phyloP scores from a whole-genome alignment of 108 stramenopile species.

The Fragilariopsis cylindrus region DNA sequence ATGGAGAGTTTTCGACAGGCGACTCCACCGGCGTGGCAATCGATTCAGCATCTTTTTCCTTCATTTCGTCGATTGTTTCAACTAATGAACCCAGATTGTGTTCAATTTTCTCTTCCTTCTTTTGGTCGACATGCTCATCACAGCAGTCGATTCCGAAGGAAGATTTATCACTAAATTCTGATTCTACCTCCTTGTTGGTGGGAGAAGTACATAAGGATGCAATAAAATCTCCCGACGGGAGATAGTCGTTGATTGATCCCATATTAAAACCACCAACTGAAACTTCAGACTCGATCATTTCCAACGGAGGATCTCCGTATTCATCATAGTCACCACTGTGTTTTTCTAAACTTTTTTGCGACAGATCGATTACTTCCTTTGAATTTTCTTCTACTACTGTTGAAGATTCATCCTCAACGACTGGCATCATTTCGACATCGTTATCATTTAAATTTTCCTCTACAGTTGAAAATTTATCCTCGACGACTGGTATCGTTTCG shows the following conservation, averaged over 20 bases:
- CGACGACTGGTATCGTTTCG: not conserved
- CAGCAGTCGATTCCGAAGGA: not conserved
- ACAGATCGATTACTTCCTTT: not conserved
- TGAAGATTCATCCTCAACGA: not conserved
- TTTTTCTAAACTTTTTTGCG: not conserved
- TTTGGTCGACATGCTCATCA: not conserved
- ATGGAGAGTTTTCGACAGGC: not conserved
- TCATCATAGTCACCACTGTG: constrained; percentile 1
- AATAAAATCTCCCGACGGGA: constrained; percentile 1
- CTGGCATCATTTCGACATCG: not conserved
- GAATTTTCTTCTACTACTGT: not conserved
- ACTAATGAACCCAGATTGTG: not conserved
- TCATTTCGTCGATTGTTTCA: not conserved
- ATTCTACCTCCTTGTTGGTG: not conserved
- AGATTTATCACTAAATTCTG: not conserved
- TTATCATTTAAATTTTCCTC: not conserved
- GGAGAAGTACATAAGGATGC: not conserved
- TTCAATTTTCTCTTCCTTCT: constrained; percentile 8
- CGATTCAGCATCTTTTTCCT: not conserved
- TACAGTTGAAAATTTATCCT: not conserved
- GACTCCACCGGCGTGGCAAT: not conserved
- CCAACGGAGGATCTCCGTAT: constrained; percentile 19
- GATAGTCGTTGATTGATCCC: constrained; percentile 29
- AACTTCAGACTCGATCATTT: constrained; percentile 20
- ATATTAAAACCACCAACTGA: constrained; percentile 24